phyloP scores from a whole-genome alignment of 805 yeast species.

The Grigorovia humatica region DNA sequence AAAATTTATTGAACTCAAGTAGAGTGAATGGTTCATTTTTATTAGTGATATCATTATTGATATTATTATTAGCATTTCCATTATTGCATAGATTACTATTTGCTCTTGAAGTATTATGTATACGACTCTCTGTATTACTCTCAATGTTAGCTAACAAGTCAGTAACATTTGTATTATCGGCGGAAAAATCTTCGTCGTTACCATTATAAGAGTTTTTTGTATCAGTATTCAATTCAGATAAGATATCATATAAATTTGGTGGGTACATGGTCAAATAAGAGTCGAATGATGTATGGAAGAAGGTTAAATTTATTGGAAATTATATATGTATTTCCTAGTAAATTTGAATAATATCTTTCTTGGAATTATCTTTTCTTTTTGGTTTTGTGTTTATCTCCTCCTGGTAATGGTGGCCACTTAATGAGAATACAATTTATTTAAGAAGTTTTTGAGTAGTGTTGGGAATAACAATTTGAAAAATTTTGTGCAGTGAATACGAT shows the following conservation, averaged over 20 bases:
- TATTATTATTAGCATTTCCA: neutral
- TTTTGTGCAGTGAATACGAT: too few species aligned
- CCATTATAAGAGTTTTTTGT: neutral
- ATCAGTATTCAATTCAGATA: slow-evolving; percentile 3
- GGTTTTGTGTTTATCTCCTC: too few species aligned
- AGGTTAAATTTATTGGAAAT: neutral
- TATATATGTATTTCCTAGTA: too few species aligned
- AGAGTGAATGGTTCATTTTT: slow-evolving; percentile 9
- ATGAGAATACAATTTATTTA: too few species aligned
- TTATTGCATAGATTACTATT: too few species aligned
- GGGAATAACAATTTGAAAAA: too few species aligned
- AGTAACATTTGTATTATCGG: neutral
- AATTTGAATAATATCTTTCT: too few species aligned
- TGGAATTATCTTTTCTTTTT: too few species aligned
- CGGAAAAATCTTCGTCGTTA: neutral
- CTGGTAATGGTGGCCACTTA: too few species aligned
- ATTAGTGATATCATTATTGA: neutral
- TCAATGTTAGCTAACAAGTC: neutral
- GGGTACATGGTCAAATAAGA: neutral
- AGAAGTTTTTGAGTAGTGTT: too few species aligned
- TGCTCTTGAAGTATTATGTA: neutral
- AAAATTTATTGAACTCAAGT: slow-evolving; percentile 16
- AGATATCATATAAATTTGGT: slow-evolving; percentile 6
- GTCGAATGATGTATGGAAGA: neutral
- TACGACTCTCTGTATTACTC: neutral